Evolutionary conservation across 192 early-diverging fungal species (phyloP), one percentile per base, ranked within the genome.

Genomic region (Rhizoclosmatium globosum): DNA sequence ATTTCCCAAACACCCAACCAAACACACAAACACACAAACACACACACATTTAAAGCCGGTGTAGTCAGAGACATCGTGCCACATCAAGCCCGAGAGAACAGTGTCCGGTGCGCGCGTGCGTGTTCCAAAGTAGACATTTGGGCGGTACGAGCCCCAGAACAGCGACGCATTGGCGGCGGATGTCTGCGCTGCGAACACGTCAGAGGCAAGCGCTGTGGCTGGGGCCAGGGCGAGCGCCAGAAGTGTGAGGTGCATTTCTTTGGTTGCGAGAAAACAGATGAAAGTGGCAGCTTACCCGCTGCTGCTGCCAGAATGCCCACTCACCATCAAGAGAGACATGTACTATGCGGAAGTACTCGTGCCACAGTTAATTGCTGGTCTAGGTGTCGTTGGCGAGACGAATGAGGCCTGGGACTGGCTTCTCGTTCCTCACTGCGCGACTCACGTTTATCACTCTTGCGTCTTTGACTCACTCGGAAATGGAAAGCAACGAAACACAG

Each of bases 71-170:
- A 83, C 67, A 19, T 94, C 93, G 85, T 94, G 95, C 97, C 97
- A 97, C 92, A 96, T 94, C n/a, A 98, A 87, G 4, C 97, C 95
- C 31, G 94, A 93, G 82, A 95, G 85, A n/a, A 98, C 79, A 2
- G 94, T 89, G 50, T 94, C 86, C 0, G 93, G 86, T 42, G 91
- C 65, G 57, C 95, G 92, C 15, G 95, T 92, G 0, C 94, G 89
- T 1, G 93, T 93, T 48, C 97, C 97, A 89, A 98, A 96, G 83
- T 97, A 98, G 21, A 98, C 83, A 82, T 95, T 94, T 11, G 97
- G 95, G 61, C 97, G 85, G 80, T 96, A 97, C 0, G 93, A 94
- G 23, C 97, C 95, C 95, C 97, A 97, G 65, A 89, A 82, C 4
- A 98, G 87, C 0, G 91, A 89, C 23, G 81, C 58, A 74, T 89